A percentile compares a stretch with the other conserved stretches of the same genome.
These are phyloP conservation scores for Sparassis latifolia DNA, from an alignment of 1,284 basidiomycete species.

Conservation along the genomic window DNA sequence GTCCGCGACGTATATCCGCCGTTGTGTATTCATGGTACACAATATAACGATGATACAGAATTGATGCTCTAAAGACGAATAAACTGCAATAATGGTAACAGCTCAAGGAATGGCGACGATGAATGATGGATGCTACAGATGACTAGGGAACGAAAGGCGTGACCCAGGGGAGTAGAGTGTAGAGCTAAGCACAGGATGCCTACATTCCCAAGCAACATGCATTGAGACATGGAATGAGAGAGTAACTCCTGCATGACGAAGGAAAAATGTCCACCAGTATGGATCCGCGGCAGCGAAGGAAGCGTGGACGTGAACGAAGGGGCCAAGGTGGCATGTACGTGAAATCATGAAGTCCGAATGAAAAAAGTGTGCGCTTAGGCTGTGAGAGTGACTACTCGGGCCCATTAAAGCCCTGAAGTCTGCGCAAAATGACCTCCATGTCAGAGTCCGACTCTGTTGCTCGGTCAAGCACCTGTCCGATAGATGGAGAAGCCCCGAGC, in stretches of 20 bases:
- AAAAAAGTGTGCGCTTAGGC: not conserved
- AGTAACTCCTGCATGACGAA: not conserved
- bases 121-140: not conserved
- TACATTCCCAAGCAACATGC: not conserved
- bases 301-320: not conserved
- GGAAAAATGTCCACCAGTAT: not conserved
- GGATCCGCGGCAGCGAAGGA: not conserved
- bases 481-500: constrained; percentile 22
- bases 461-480: constrained; percentile 26
- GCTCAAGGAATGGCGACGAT: not conserved
- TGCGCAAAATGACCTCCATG: constrained; percentile 22
- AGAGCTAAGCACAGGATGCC: not conserved
- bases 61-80: not conserved
- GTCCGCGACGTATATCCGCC: not conserved
- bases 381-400: constrained; percentile 1
- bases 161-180: not conserved
- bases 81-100: not conserved
- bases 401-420: constrained; percentile 18
- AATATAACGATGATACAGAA: not conserved
- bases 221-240: not conserved
- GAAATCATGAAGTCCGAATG: not conserved
- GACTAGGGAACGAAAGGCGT: not conserved
- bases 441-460: constrained; percentile 12
- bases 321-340: not conserved
- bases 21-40: not conserved